phyloP scores from a whole-genome alignment of 1,284 basidiomycete species.

The Heterobasidion parviporum region DNA sequence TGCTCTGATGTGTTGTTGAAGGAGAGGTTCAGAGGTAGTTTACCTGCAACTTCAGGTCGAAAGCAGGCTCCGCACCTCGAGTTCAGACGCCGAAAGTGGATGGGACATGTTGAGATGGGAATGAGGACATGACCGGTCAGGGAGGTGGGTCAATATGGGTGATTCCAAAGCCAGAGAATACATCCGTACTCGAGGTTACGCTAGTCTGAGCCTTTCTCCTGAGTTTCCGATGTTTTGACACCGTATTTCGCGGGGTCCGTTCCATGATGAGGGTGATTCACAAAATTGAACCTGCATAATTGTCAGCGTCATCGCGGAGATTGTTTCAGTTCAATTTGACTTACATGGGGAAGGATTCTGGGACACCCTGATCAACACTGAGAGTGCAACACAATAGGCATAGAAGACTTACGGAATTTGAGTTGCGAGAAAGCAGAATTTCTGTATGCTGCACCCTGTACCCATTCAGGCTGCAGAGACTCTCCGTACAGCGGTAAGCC shows the following conservation, averaged over 20 bases:
- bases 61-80: too few species aligned
- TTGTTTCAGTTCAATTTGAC: slow-evolving; percentile 15
- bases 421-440: slow-evolving; percentile 93
- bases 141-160: too few species aligned
- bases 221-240: slow-evolving; percentile 16
- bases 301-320: neutral
- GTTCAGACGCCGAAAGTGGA: too few species aligned
- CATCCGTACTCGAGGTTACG: too few species aligned
- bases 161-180: neutral
- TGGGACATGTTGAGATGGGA: too few species aligned
- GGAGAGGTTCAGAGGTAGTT: too few species aligned
- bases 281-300: slow-evolving; percentile 76
- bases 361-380: slow-evolving; percentile 7
- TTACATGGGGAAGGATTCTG: slow-evolving; percentile 66
- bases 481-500: slow-evolving; percentile 84
- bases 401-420: slow-evolving; percentile 69
- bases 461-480: slow-evolving; percentile 77
- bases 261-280: slow-evolving; percentile 85
- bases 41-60: too few species aligned
- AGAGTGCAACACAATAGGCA: neutral
- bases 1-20: too few species aligned
- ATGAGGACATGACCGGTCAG: too few species aligned
- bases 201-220: neutral
- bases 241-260: slow-evolving; percentile 79
- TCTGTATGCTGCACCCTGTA: slow-evolving; percentile 83